Percentiles rank a stretch among this genome's conserved stretches.
These are phyloP conservation scores for Annona squamosa DNA, from an alignment of 164 flowering plant genomes.

Conservation along the genomic window DNA sequence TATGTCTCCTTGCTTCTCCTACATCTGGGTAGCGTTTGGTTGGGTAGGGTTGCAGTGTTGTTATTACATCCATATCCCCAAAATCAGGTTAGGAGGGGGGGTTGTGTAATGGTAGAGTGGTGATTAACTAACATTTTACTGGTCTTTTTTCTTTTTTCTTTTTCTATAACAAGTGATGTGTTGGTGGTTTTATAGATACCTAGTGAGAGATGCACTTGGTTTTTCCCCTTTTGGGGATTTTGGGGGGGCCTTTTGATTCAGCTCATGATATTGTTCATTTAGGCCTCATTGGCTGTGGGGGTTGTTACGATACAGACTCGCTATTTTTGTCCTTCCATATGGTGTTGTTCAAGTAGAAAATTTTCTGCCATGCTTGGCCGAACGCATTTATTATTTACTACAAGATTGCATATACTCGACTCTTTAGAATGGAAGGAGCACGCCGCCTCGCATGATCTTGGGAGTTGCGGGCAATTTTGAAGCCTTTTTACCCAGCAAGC, in stretches of 20 bases:
- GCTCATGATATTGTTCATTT: constrained; percentile 10
- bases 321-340: too few species aligned
- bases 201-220: constrained; percentile 7
- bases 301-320: neutral
- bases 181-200: constrained; percentile 15
- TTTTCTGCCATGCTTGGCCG: too few species aligned
- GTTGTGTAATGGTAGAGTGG: constrained; percentile 14
- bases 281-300: neutral
- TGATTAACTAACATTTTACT: constrained; percentile 19
- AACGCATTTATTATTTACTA: too few species aligned
- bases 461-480: too few species aligned
- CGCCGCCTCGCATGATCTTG: too few species aligned
- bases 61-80: constrained; percentile 4
- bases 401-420: too few species aligned
- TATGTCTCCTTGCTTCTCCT: constrained; percentile 10
- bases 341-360: too few species aligned
- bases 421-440: too few species aligned
- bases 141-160: constrained; percentile 5
- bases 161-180: constrained; percentile 3
- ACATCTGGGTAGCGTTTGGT: constrained; percentile 6
- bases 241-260: constrained; percentile 4
- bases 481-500: too few species aligned
- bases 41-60: constrained; percentile 7
- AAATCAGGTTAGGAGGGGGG: neutral
- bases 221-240: neutral